Evolutionary conservation across 352 stramenopile genomes (phyloP), one percentile per base, ranked within the genome.

Genomic region (Pythium phragmiticola): DNA sequence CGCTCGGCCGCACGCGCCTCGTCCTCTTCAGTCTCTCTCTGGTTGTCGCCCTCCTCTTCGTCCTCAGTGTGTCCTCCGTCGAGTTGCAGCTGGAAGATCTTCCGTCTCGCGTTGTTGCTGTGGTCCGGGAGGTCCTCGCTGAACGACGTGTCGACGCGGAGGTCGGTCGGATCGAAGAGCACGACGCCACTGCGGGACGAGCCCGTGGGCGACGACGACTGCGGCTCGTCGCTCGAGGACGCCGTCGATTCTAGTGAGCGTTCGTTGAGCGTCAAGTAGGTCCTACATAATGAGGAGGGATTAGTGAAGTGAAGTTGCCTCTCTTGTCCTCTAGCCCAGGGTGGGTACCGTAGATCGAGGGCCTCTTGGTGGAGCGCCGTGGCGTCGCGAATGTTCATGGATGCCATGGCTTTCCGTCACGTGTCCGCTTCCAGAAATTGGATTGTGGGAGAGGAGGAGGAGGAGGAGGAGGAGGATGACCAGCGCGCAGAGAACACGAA

Each of bases 1-100:
- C 57, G 76, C 13, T 68, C 65, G 42, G 57, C 8, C 85, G 82
- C 43, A 72, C 68, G 37, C 57, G 76, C 13, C 65, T 72, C 57
- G 41, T 76, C 60, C 26, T 66, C 57, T 33, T 70, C 51, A 14
- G 75, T 49, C 12, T 78, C 48, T 16, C 75, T 60, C 0, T 59
- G 52, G 5, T 59, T 34, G 6, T 58, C 41, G 23, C 65, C 45
- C 7, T 42, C 60, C 9, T 26, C 49, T 52, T 45, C 47, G 46
- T 57, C 45, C 1, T 30, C 26, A 3, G 26, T 30, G 26, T 30
- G 26, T 30, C 21, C 49, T 52, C 51, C 47, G 46, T 57, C 45
- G 11, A 70, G 47, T 14, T 53, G 30, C 8, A 65, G 41, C 16
- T 61, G 57, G 50, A 49, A 57, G 0, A 36, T 43, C 2, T 56